phyloP scores from a whole-genome alignment of 1,284 basidiomycete species.

The Cystobasidium slooffiae region DNA sequence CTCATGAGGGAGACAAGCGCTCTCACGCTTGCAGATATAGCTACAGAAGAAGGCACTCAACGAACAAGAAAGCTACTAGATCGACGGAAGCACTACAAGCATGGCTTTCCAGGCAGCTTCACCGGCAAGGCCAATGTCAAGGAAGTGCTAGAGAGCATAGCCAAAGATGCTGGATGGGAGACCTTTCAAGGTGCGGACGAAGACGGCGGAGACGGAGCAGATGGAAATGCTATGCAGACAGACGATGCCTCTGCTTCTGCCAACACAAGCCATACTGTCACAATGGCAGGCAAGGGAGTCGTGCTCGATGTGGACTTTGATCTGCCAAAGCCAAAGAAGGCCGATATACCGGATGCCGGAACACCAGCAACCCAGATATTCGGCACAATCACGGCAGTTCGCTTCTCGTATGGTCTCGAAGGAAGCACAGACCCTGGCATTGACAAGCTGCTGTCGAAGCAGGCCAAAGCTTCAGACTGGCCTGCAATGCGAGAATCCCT shows the following conservation, averaged over 20 bases:
- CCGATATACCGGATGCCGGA: not conserved
- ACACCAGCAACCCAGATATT: not conserved
- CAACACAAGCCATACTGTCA: slow-evolving; percentile 21
- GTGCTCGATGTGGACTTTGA: slow-evolving; percentile 41
- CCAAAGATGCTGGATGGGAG: slow-evolving; percentile 36
- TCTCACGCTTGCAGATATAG: slow-evolving; percentile 15
- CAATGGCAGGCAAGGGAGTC: slow-evolving; percentile 42
- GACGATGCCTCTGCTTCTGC: not conserved
- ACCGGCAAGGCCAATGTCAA: not conserved
- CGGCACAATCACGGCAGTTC: slow-evolving; percentile 6
- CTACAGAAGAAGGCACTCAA: slow-evolving; percentile 1
- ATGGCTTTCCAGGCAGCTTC: slow-evolving; percentile 18
- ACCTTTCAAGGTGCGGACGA: slow-evolving; percentile 38
- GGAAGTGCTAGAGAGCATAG: slow-evolving; percentile 31
- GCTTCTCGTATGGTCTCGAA: slow-evolving; percentile 40
- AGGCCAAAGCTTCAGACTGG: slow-evolving; percentile 34
- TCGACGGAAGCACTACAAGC: slow-evolving; percentile 12
- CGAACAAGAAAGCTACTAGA: slow-evolving; percentile 6
- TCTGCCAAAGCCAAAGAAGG: not conserved
- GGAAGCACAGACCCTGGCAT: slow-evolving; percentile 39
- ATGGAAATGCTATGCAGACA: slow-evolving; percentile 17
- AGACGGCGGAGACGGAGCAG: slow-evolving; percentile 1
- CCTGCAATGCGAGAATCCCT: slow-evolving; percentile 21
- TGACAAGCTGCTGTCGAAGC: slow-evolving; percentile 38
- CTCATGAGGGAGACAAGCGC: slow-evolving; percentile 26